Conservation (phyloP, 1,284 basidiomycete species). For the Cutaneotrichosporon curvatum region DNA sequence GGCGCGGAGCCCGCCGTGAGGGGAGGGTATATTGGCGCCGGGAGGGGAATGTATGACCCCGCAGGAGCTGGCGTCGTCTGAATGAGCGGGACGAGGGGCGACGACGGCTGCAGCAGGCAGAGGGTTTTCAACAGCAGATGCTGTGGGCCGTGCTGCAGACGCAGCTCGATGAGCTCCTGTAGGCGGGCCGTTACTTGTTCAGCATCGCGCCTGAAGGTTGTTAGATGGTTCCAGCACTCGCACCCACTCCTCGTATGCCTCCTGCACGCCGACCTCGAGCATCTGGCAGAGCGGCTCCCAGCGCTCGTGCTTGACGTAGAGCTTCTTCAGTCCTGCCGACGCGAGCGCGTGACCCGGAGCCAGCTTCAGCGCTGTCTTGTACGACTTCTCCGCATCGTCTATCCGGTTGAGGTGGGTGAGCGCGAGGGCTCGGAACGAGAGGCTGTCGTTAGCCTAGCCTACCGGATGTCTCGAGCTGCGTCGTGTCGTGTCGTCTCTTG, state of each 20-base stretch:
- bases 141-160: conserved; percentile 56
- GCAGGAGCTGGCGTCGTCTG: conserved; percentile 58
- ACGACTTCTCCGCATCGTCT: conserved; percentile 75
- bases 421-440: conserved; percentile 74
- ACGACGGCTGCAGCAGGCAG: conserved; percentile 65
- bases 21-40: conserved; percentile 55
- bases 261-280: conserved; percentile 53
- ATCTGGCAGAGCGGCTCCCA: conserved; percentile 59
- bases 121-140: conserved; percentile 64
- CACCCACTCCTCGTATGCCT: conserved; percentile 56
- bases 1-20: conserved; percentile 52
- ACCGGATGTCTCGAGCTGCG: no score
- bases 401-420: conserved; percentile 62
- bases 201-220: conserved; percentile 66
- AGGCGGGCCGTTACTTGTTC: conserved; percentile 70
- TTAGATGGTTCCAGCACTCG: not conserved
- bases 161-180: conserved; percentile 65
- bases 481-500: not conserved
- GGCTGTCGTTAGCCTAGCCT: conserved; percentile 52
- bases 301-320: conserved; percentile 59
- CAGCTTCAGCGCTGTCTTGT: conserved; percentile 62
- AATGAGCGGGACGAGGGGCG: conserved; percentile 60
- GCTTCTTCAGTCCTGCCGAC: conserved; percentile 62
- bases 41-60: conserved; percentile 37
- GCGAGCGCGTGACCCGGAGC: conserved; percentile 62